Evolutionary conservation across 2,329 filamentous ascomycete species (phyloP), one percentile per base, ranked within the genome.

Genomic region (Pseudogymnoascus pannorum): DNA sequence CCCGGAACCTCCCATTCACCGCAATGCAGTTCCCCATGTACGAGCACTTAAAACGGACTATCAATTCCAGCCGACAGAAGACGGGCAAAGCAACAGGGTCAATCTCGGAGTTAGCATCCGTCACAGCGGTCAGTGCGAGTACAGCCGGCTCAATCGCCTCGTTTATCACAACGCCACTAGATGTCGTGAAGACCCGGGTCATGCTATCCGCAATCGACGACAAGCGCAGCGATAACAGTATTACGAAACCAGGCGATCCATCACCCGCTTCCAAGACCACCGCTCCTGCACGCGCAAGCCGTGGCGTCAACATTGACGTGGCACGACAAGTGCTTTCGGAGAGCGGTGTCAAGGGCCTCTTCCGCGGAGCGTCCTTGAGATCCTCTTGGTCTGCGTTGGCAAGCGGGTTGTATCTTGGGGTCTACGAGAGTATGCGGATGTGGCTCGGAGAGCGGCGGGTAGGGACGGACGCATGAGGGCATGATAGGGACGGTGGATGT

Each of bases 21-120:
- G 91, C 89, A 0, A 78, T 96, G 66, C 91, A 96, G 69, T 96
- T 96, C 67, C 92, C 92, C 4, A 79, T 94, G 67, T 96, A 94
- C 69, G 92, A 96, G 76, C 77, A 83, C 54, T 69, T 91, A 60
- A 86, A 88, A 61, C 73, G 75, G 36, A 71, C 70, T 4, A 79
- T 91, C 9, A 76, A 76, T 63, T 69, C 72, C 16, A 76, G 76
- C 38, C 70, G 81, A 38, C 72, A 77, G 57, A 66, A 68, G 4
- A 71, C 70, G 40, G 64, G 63, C 24, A 66, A 59, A 18, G 66
- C 51, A 35, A 66, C 60, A 20, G 63, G 66, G 48, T 60, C 64
- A 29, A 70, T 94, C 12, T 66, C 84, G 4, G 87, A 93, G 74
- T 87, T 86, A 22, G 89, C 85, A 0, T 62, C 82, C 1, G 82